Percentiles rank a stretch among this genome's conserved stretches.
These are phyloP conservation scores for Pseudoscleropodium purum DNA, from an alignment of 225 moss, liverwort and hornwort species.

Conservation along the genomic window DNA sequence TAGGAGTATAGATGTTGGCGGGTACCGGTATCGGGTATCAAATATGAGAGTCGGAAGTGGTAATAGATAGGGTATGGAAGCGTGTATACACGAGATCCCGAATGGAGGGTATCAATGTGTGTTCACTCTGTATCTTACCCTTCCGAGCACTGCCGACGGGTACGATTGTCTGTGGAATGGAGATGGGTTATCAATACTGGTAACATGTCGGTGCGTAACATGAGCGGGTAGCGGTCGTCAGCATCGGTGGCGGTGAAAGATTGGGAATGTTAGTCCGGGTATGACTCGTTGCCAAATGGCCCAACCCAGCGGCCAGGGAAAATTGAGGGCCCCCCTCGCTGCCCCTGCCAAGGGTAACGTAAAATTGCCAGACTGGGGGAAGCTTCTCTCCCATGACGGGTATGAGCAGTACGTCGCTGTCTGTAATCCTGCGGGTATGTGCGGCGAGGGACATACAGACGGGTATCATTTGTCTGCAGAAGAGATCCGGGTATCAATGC, in stretches of 20 bases:
- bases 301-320: no score
- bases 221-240: background rate
- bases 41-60: no score
- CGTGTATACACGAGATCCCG: no score
- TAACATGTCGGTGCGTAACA: background rate
- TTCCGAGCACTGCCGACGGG: no score
- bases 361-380: no score
- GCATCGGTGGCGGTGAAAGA: background rate
- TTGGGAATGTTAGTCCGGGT: background rate
- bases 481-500: background rate
- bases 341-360: no score
- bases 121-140: no score
- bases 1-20: background rate
- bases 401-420: background rate
- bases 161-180: background rate
- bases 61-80: background rate
- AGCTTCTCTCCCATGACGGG: background rate
- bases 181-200: background rate
- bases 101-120: background rate
- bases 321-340: no score
- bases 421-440: background rate
- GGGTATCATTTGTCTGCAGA: background rate
- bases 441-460: fast-evolving
- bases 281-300: background rate
- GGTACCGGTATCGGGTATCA: background rate